Evolutionary conservation across 176 grass and related monocot genomes (phyloP), one percentile per base, ranked within the genome.

Genomic region (Triticum urartu): DNA sequence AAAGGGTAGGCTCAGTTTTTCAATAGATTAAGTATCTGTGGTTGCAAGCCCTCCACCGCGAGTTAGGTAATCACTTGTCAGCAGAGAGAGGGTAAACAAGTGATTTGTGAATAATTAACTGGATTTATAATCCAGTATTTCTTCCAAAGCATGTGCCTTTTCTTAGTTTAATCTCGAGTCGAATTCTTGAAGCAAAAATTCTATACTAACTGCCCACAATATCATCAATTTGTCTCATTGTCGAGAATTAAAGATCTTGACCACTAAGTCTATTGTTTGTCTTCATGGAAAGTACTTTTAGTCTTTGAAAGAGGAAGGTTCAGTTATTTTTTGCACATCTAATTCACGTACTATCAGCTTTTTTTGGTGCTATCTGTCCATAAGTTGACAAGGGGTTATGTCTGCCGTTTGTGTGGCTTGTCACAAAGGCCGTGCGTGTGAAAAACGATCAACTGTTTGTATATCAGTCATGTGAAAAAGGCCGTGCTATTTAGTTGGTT

Each of bases 81-180:
- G 89, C 75, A 21, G 25, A 56, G 45, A 67, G 73, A 78, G 47
- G 43, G 13, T 88, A 89, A 82, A 77, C 54, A 81, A 81, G 11
- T 75, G 56, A 63, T 72, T 28, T 84, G 10, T 10, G 52, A 72
- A 81, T 89, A 87, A 75, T 89, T 71, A 54, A 90, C 63, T 80
- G 33, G 42, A 85, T 88, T 43, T 80, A 78, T 81, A 87, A 97
- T 92, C 88, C 80, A 83, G 74, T 84, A 71, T 91, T 89, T 79
- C 54, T 89, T 43, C 81, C 88, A 60, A 81, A 80, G 79, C 81
- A 69, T 89, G 60, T 83, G 70, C 34, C 78, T 54, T 72, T 59
- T 81, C 66, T 12, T 94, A 83, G 54, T 86, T 91, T 93, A 89
- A 65, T 59, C 82, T 1, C 1, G 22, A 48, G 52, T 83, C 36